These are phyloP conservation scores for Iris macrosiphon DNA, from an alignment of 106 monocot species.

Conservation along the genomic window DNA sequence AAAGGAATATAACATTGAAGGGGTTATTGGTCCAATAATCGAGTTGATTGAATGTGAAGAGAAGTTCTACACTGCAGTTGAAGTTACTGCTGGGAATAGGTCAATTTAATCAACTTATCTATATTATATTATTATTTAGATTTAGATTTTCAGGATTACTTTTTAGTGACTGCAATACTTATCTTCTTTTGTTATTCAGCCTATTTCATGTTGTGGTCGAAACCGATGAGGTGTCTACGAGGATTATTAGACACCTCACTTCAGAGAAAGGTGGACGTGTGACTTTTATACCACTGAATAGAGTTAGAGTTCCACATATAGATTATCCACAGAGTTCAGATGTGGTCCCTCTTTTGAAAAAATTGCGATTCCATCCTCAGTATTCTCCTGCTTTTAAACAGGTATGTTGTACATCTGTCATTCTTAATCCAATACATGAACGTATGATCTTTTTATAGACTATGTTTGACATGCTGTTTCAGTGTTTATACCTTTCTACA, in stretches of 20 bases:
- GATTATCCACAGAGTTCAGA: slow-evolving; percentile 73
- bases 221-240: slow-evolving; percentile 79
- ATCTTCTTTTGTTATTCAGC: slow-evolving; percentile 31
- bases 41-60: slow-evolving; percentile 90
- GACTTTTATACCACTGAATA: slow-evolving; percentile 94
- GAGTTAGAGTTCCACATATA: slow-evolving; percentile 65
- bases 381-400: slow-evolving; percentile 76
- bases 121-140: background rate
- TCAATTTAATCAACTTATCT: slow-evolving; percentile 6
- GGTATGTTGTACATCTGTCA: slow-evolving; percentile 27
- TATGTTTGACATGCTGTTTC: background rate
- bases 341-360: slow-evolving; percentile 83
- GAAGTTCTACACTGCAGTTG: slow-evolving; percentile 97
- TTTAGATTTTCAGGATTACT: background rate
- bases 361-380: slow-evolving; percentile 52
- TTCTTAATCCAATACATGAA: background rate
- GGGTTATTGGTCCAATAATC: slow-evolving; percentile 85
- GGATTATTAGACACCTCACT: slow-evolving; percentile 77
- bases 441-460: background rate
- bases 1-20: slow-evolving; percentile 70
- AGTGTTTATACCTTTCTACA: no score
- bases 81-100: slow-evolving; percentile 99
- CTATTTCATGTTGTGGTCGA: slow-evolving; percentile 98
- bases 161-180: background rate
- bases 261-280: slow-evolving; percentile 91